Evolutionary conservation across 2,329 filamentous ascomycete genomes (phyloP), one percentile per base, ranked within the genome.

Genomic region (Thielaviopsis musarum): DNA sequence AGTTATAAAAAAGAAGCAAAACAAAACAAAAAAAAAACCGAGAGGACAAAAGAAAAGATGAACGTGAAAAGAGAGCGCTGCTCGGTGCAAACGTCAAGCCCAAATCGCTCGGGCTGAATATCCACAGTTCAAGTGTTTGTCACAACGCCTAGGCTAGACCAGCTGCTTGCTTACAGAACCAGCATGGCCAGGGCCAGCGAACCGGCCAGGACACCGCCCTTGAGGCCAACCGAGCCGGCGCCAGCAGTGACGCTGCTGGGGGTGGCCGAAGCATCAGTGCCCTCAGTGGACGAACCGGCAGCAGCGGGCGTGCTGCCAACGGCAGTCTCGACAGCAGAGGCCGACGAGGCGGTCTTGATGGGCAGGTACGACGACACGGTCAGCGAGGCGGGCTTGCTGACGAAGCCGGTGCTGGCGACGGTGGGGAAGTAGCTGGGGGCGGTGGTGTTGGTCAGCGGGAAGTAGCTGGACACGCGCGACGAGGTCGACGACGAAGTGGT

Each of bases 201-300:
- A 57, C 56, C 61, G n/a, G 56, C 56, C 22, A 63, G 52, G n/a
- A 64, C 54, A 30, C 57, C 59, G 17, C 53, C 61, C 54, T 61
- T 62, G 26, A 63, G 15, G 21, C 38, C 55, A 22, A 56, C 41
- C 21, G 52, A 55, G 34, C 34, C 53, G n/a, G 56, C 56, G 21
- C 56, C 53, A 15, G 56, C 41, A 19, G 56, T 59, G 30, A 49
- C 22, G 19, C 10, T 15, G 22, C n/a, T 51, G 21, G 21, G 13
- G 7, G 51, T 54, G 13, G 51, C 49, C 26, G 48, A 9, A n/a
- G 34, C 54, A 26, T 21, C 54, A 10, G 21, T 5, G 9, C 34
- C 21, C n/a, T n/a, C 9, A 19, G 41, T 22, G 17, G 54, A 21
- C 24, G 52, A 19, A 10, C 12, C 52, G 17, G 26, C 22, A 0